Conservation (phyloP, 202 grass and related monocot species). For the Musa balbisiana region DNA sequence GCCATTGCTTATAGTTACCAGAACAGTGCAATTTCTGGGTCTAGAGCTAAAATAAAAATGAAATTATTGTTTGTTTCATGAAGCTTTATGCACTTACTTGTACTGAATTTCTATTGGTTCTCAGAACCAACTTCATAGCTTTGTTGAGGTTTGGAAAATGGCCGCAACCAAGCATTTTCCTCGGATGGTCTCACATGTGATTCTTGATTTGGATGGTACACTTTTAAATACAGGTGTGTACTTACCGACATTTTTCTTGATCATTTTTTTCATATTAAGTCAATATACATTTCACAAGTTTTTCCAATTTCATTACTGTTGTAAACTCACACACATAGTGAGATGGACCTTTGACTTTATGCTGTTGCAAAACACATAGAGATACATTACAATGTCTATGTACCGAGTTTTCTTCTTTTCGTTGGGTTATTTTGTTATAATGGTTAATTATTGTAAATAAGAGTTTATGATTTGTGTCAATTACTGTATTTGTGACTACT, state of each 20-base stretch:
- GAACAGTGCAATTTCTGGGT: too few relatives aligned
- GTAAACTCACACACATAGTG: too few relatives aligned
- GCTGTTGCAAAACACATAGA: too few relatives aligned
- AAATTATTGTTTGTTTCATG: constrained; percentile 2
- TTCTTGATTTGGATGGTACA: constrained; percentile 94
- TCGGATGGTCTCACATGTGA: constrained; percentile 62
- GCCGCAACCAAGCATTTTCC: constrained; percentile 40
- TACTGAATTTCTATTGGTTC: constrained; percentile 17
- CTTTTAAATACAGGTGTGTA: constrained; percentile 83
- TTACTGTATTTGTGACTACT: too few relatives aligned
- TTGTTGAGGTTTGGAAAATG: constrained; percentile 36
- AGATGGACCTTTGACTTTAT: too few relatives aligned
- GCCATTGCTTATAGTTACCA: too few relatives aligned
- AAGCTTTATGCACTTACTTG: constrained; percentile 31
- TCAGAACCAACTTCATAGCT: constrained; percentile 15
- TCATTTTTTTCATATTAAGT: neutral
- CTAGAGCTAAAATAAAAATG: too few relatives aligned
- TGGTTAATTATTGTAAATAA: too few relatives aligned
- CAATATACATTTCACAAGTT: neutral
- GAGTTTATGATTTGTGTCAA: too few relatives aligned
- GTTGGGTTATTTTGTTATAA: too few relatives aligned
- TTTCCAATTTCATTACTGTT: neutral
- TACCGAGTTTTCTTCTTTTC: neutral
- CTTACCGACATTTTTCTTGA: neutral
- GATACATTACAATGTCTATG: neutral